Percentiles rank a stretch among this genome's conserved stretches.
Conservation (phyloP, 495 filamentous ascomycete genomes). For the Echria macrotheca region DNA sequence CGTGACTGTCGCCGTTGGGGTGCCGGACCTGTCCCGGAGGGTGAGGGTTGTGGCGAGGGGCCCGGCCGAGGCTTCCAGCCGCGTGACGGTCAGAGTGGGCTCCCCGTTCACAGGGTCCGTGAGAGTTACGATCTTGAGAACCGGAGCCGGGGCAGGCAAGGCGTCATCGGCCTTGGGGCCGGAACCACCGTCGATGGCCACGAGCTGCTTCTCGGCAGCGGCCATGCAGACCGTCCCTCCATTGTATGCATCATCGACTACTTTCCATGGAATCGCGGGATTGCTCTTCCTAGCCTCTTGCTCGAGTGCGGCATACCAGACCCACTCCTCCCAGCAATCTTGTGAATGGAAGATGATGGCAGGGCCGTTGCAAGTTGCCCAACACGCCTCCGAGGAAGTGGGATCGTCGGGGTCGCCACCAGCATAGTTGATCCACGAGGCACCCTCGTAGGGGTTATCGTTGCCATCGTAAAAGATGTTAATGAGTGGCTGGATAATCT, state of each 20-base stretch:
- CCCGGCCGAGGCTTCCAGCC: background rate
- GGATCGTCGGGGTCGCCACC: background rate
- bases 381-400: background rate
- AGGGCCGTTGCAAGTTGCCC: background rate
- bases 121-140: background rate
- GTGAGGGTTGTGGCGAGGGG: background rate
- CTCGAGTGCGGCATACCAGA: background rate
- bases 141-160: too few species aligned
- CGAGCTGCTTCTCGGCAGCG: background rate
- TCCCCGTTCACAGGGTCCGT: background rate
- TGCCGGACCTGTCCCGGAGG: background rate
- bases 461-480: slow-evolving; percentile 2
- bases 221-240: background rate
- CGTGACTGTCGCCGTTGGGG: background rate
- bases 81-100: background rate
- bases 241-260: background rate
- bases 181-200: background rate
- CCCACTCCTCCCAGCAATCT: background rate
- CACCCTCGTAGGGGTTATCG: background rate
- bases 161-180: too few species aligned
- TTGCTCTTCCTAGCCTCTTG: background rate
- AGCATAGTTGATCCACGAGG: background rate
- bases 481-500: background rate
- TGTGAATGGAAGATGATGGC: background rate
- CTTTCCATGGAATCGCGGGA: background rate